Conservation (phyloP, 2,329 filamentous ascomycete species). For the Alternaria infectoria region DNA sequence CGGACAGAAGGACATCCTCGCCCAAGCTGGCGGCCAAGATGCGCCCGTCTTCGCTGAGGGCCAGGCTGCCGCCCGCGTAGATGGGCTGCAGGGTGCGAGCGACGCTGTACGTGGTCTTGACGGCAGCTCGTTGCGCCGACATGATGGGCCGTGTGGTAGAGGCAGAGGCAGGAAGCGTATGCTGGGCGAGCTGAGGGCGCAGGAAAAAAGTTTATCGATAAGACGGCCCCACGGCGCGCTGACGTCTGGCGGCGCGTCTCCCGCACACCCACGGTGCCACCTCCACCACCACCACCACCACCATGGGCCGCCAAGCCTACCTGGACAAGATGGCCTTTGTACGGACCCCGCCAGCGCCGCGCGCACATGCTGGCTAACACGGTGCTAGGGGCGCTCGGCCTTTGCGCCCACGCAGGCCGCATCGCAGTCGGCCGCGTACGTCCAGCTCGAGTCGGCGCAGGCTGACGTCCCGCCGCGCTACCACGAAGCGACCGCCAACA, state of each 20-base stretch:
- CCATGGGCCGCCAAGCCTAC: slow-evolving; percentile 48
- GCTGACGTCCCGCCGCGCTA: slow-evolving; percentile 31
- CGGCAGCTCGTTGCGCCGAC: slow-evolving; percentile 60
- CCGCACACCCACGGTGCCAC: neutral
- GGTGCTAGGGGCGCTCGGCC: slow-evolving; percentile 49
- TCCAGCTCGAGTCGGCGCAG: slow-evolving; percentile 34
- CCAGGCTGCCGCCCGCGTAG: slow-evolving; percentile 88
- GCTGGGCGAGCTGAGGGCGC: slow-evolving; percentile 24
- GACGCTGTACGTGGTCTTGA: slow-evolving; percentile 89
- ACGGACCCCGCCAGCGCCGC: slow-evolving; percentile 9
- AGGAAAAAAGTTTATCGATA: slow-evolving; percentile 48
- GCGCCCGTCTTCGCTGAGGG: slow-evolving; percentile 79
- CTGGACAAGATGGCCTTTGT: slow-evolving; percentile 48
- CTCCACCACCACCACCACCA: neutral
- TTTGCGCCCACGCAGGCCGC: slow-evolving; percentile 44
- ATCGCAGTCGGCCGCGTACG: slow-evolving; percentile 32
- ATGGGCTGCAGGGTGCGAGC: slow-evolving; percentile 86
- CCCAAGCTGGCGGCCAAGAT: slow-evolving; percentile 89
- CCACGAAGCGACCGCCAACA: slow-evolving; percentile 31
- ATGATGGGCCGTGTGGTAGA: slow-evolving; percentile 6
- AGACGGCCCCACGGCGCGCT: slow-evolving; percentile 18
- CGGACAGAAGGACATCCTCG: slow-evolving; percentile 87
- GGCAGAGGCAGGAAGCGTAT: neutral
- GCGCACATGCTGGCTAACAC: slow-evolving; percentile 18
- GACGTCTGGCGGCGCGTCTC: slow-evolving; percentile 20